Percentiles rank a stretch among this genome's conserved stretches.
Conservation (phyloP, 106 monocot genomes). For the Platanthera zijinensis region DNA sequence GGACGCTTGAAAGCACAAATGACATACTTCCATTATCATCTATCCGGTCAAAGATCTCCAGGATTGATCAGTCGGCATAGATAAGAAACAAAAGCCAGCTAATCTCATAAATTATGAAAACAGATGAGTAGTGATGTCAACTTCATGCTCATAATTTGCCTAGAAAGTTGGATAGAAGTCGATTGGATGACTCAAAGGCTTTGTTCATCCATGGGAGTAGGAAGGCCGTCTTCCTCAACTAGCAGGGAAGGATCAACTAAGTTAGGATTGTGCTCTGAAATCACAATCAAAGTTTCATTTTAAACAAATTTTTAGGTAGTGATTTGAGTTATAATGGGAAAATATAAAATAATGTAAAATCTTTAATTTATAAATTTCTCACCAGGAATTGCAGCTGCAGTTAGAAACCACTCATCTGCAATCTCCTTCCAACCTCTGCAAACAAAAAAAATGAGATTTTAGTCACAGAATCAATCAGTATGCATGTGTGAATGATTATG, state of each 20-base stretch:
- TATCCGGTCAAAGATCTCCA: not conserved
- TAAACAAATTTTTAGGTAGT: not conserved
- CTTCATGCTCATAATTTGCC: conserved; percentile 17
- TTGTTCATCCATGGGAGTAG: conserved; percentile 75
- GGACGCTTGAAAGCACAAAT: no score
- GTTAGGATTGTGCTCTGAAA: conserved; percentile 46
- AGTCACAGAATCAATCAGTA: no score
- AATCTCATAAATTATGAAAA: not conserved
- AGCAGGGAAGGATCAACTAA: conserved; percentile 37
- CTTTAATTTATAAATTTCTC: not conserved
- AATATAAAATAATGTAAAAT: not conserved
- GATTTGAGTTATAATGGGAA: not conserved
- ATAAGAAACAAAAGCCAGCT: conserved; percentile 12
- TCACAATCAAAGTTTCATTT: not conserved
- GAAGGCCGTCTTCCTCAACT: conserved; percentile 58
- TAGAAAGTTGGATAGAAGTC: conserved; percentile 63
- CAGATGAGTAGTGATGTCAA: not conserved
- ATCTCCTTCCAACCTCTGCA: conserved; percentile 79
- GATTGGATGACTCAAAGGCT: conserved; percentile 54
- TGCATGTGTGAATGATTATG: no score
- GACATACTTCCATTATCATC: no score
- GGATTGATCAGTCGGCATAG: not conserved
- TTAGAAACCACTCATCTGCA: conserved; percentile 68
- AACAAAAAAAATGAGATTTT: not conserved
- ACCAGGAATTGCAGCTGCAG: conserved; percentile 15